A percentile compares a stretch with the other conserved stretches of the same genome.
These are phyloP conservation scores for Lasiosphaeris hirsuta DNA, from an alignment of 495 filamentous ascomycete genomes.

Conservation along the genomic window DNA sequence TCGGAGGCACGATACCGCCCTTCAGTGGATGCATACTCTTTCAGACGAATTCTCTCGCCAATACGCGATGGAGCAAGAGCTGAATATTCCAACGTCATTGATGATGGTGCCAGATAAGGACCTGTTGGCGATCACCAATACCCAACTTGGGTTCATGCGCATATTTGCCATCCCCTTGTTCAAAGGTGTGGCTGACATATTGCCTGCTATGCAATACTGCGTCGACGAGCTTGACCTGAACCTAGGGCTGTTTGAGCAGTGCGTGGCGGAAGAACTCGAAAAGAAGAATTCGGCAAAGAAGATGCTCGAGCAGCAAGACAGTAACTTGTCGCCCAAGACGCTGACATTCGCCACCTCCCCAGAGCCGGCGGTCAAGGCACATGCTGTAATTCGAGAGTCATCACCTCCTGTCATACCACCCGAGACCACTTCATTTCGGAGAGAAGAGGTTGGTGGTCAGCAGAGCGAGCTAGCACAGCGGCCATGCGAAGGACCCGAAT, in stretches of 20 bases:
- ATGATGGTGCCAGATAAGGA: conserved; percentile 82
- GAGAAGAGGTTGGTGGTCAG: background rate
- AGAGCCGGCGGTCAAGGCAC: conserved; percentile 18
- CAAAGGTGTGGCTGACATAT: conserved; percentile 73
- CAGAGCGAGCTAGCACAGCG: conserved; percentile 9
- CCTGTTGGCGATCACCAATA: conserved; percentile 75
- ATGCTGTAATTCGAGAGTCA: background rate
- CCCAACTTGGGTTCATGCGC: conserved; percentile 94
- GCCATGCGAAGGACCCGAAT: conserved; percentile 17
- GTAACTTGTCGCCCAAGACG: conserved; percentile 37
- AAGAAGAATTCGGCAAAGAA: conserved; percentile 16
- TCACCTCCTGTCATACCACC: background rate
- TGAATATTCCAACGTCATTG: conserved; percentile 80
- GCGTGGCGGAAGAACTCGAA: conserved; percentile 43
- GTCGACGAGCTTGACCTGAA: conserved; percentile 77
- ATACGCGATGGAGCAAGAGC: conserved; percentile 83
- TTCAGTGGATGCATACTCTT: conserved; percentile 83
- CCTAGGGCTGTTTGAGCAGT: conserved; percentile 62
- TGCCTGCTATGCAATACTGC: conserved; percentile 78
- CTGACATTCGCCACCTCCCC: conserved; percentile 36
- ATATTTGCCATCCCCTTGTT: conserved; percentile 92
- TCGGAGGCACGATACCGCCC: conserved; percentile 74
- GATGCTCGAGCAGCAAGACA: conserved; percentile 28
- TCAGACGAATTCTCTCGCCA: conserved; percentile 93
- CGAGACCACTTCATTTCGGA: background rate